Conservation (phyloP, 441 rosid species). For the Kokia cookei region DNA sequence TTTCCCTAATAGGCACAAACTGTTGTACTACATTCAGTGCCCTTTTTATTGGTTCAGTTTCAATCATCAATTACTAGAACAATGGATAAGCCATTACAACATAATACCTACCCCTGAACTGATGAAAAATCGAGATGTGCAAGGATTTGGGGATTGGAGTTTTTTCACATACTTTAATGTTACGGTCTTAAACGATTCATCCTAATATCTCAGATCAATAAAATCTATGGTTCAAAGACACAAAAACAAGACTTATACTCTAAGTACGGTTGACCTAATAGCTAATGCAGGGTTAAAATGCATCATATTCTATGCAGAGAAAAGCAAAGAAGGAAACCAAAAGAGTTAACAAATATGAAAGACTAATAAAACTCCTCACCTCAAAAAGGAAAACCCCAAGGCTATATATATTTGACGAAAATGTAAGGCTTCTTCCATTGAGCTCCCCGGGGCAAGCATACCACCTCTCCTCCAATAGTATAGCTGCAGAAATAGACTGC, state of each 20-base stretch:
- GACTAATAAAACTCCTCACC: constrained; percentile 32
- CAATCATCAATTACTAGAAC: background rate
- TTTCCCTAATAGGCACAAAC: background rate
- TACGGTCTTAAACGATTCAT: background rate
- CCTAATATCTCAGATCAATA: background rate
- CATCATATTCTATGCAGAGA: background rate
- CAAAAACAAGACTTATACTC: background rate
- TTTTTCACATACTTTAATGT: background rate
- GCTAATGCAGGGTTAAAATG: background rate
- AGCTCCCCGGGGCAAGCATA: constrained; percentile 61
- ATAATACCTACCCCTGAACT: background rate
- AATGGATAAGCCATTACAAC: background rate
- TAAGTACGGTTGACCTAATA: background rate
- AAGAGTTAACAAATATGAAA: background rate
- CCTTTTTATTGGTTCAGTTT: background rate
- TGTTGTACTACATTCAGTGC: background rate
- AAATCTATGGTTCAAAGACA: background rate
- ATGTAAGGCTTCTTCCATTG: constrained; percentile 30
- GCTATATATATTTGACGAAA: constrained; percentile 55
- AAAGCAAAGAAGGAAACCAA: background rate
- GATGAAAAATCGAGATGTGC: background rate
- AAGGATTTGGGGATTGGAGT: background rate
- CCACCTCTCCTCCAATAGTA: constrained; percentile 61
- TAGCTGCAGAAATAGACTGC: constrained; percentile 18
- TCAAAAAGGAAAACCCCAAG: constrained; percentile 83